Evolutionary conservation across 176 grass and related monocot genomes (phyloP), one percentile per base, ranked within the genome.

Genomic region (Thalia dealbata): DNA sequence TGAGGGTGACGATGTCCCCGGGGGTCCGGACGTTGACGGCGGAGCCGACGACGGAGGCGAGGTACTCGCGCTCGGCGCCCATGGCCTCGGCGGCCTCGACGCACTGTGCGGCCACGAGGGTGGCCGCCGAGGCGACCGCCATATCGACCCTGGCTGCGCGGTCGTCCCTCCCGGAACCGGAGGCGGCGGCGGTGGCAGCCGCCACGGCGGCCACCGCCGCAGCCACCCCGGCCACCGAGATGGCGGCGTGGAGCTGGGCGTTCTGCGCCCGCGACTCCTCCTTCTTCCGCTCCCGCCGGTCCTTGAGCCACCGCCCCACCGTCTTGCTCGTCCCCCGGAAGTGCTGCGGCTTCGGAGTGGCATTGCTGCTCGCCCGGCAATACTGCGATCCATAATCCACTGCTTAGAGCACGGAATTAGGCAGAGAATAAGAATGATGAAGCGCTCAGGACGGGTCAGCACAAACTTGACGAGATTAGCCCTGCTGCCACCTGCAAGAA

Each of bases 221-320:
- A 1, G 95, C 90, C 16, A 99, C 87, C 0, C 88, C 90, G 0
- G 95, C 90, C 24, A 99, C 87, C 3, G 90, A 88, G 42, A 93
- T 85, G 18, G 90, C 90, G 0, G 90, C 90, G 26, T 99, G 95
- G 1, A 93, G 85, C 85, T 99, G 95, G 15, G 95, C 95, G 48
- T 99, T 93, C 79, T 91, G 90, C 42, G 95, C 81, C 16, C 95
- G 81, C 9, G 81, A 75, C 76, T 93, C 95, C 79, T 99, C 95
- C 35, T 99, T 97, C 84, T 67, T 84, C 72, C 26, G 69, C 91
- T 93, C 95, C 79, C 21, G 82, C 8, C 90, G 32, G 64, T 99
- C 95, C 73, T 99, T 99, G 19, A 99, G 73, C 95, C 95, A 99
- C 81, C 95, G 75, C 0, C 95, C 95, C 54, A 99, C 79, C 14